Evolutionary conservation across 2,329 filamentous ascomycete genomes (phyloP).

Genomic region (Aspergillus sp.): DNA sequence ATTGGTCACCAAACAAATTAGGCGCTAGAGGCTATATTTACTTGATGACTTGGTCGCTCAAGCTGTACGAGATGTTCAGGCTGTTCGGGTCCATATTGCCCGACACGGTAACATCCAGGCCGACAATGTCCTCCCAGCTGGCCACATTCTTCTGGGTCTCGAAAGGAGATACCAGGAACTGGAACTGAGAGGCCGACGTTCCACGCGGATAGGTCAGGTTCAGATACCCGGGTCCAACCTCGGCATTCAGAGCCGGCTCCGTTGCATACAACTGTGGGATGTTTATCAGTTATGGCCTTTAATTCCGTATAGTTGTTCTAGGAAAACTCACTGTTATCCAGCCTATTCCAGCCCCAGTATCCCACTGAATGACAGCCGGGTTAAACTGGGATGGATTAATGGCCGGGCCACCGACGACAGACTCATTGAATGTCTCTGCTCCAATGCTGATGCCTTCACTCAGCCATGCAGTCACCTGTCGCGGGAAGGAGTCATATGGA

Average conservation of each 20-base stretch:
- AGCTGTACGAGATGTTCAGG: too few species aligned
- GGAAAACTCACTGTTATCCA: not conserved
- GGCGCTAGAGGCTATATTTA: too few species aligned
- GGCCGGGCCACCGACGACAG: slow-evolving; percentile 57
- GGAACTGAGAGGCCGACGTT: not conserved
- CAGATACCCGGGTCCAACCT: not conserved
- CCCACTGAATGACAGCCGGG: slow-evolving; percentile 63
- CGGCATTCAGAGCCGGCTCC: not conserved
- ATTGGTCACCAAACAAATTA: too few species aligned
- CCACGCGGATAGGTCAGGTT: not conserved
- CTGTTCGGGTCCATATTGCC: too few species aligned
- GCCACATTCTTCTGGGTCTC: not conserved
- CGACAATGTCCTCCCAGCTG: not conserved
- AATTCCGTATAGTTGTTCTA: not conserved
- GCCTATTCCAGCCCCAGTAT: not conserved
- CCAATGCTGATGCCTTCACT: slow-evolving; percentile 61
- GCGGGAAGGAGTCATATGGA: slow-evolving; percentile 57
- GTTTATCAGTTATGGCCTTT: not conserved
- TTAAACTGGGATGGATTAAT: slow-evolving; percentile 57
- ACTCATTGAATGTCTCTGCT: slow-evolving; percentile 60
- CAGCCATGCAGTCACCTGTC: slow-evolving; percentile 63
- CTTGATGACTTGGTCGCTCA: too few species aligned
- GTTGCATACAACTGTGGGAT: not conserved
- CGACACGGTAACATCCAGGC: not conserved
- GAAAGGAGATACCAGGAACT: not conserved